These are phyloP conservation scores for Nemophila menziesii DNA, from an alignment of 257 asterid genomes.

Conservation along the genomic window DNA sequence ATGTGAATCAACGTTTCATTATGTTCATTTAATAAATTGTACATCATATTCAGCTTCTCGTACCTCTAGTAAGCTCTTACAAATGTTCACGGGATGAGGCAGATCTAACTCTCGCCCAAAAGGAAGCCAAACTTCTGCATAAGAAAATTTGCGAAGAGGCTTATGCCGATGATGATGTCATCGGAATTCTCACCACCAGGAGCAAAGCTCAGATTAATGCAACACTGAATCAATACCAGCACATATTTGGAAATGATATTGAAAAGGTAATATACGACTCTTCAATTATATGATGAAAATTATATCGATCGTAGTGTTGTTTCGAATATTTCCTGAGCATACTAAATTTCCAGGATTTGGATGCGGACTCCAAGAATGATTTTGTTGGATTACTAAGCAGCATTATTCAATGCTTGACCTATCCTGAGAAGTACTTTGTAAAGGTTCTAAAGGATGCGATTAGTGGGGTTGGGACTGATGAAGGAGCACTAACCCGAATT, in stretches of 20 bases:
- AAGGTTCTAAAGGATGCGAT: slow-evolving; percentile 61
- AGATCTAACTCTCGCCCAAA: slow-evolving; percentile 51
- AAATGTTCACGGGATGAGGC: slow-evolving; percentile 81
- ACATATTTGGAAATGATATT: slow-evolving; percentile 59
- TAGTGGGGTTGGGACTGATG: slow-evolving; percentile 60
- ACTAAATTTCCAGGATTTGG: slow-evolving; percentile 59
- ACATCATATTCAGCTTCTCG: slow-evolving; percentile 94
- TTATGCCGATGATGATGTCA: slow-evolving; percentile 52
- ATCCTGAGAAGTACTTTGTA: slow-evolving; percentile 62
- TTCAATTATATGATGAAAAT: background rate
- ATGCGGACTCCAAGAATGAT: slow-evolving; percentile 44
- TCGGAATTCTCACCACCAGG: slow-evolving; percentile 67
- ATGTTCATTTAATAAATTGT: no score
- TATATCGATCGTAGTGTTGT: background rate
- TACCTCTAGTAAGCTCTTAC: slow-evolving; percentile 76
- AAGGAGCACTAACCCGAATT: slow-evolving; percentile 69
- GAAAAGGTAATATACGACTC: slow-evolving; percentile 54
- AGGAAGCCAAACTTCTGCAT: slow-evolving; percentile 73
- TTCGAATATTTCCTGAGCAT: background rate
- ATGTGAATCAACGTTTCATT: no score
- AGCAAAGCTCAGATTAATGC: slow-evolving; percentile 93
- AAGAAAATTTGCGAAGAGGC: slow-evolving; percentile 63
- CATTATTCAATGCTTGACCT: slow-evolving; percentile 57
- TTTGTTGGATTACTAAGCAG: slow-evolving; percentile 54
- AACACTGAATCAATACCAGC: slow-evolving; percentile 64